Base-by-base conservation (phyloP, 305 asterid genomes). In the Plantago coronopus region DNA sequence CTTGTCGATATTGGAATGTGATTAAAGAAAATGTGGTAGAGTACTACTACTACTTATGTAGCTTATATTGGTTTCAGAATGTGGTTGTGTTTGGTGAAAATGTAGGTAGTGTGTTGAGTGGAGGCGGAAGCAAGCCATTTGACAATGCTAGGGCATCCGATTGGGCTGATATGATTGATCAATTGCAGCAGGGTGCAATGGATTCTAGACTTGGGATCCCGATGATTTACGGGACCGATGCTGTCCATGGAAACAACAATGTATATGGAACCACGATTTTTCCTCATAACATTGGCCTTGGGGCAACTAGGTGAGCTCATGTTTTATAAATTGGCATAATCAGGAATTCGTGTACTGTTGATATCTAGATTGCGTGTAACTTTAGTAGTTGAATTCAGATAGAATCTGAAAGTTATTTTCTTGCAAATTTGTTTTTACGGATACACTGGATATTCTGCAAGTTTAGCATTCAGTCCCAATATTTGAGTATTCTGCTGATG, bases 161-260 rank as follows among this genome's bases (percentile, higher is more conserved):
- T 62, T 91, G 96, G 94, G 93, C 89, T 4, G 89, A 84, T 19
- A 86, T 88, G 96, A 77, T 86, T 68, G 95, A 91, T 58, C 88
- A 79, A 25, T 73, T 88, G 44, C 96, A 91, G 71, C 78, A 70
- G 69, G 90, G 71, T 40, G 95, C 95, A 19, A 44, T 91, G 48
- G 89, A 79, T 34, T 67, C 89, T 16, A 85, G 98, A 57, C 91
- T 91, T 22, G 90, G 91, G 3, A 86, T 91, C 68, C 98, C 98
- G 29, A 76, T 88, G 19, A 66, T 91, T 31, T 91, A 91, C 57
- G 98, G 98, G 14, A 58, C 71, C 3, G 98, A 91, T 75, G 96
- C 96, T 10, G 95, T 91, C 69, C 98, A 91, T 72, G 96, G 98
- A 1, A 91, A 91, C 72, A 84, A 82, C 72, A 91, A 91, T 70